These are phyloP conservation scores for Dactylellina cionopaga DNA, from an alignment of 2,329 filamentous ascomycete genomes.

Conservation along the genomic window DNA sequence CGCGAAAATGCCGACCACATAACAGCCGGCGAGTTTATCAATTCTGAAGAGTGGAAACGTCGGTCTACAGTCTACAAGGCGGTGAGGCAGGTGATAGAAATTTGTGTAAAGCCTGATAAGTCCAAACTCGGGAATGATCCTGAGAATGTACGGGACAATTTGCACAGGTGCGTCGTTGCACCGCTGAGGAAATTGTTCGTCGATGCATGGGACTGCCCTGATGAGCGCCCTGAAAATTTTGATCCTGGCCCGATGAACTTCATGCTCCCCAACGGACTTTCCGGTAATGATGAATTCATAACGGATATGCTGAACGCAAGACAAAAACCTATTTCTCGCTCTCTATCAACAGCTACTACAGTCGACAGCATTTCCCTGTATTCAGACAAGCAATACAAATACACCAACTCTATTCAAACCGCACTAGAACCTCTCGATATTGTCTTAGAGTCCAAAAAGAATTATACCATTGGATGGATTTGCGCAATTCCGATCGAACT, in stretches of 20 bases:
- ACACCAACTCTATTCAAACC: too few relatives aligned
- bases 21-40: background rate
- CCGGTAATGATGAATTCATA: background rate
- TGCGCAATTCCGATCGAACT: conserved; percentile 58
- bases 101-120: background rate
- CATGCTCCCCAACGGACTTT: background rate
- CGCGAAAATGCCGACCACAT: background rate
- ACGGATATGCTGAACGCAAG: too few relatives aligned
- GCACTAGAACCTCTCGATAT: too few relatives aligned
- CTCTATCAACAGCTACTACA: too few relatives aligned
- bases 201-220: background rate
- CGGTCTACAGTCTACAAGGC: background rate
- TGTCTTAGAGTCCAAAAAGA: too few relatives aligned
- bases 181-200: background rate
- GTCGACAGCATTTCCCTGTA: too few relatives aligned
- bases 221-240: background rate
- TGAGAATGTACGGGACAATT: background rate
- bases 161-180: background rate
- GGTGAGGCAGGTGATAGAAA: background rate
- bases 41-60: background rate
- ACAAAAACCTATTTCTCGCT: too few relatives aligned
- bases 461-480: background rate
- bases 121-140: background rate
- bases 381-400: too few relatives aligned
- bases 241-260: background rate